Evolutionary conservation across 1,139 yeast genomes (phyloP), one percentile per base, ranked within the genome.

Genomic region (Scheffersomyces cryptocercus): DNA sequence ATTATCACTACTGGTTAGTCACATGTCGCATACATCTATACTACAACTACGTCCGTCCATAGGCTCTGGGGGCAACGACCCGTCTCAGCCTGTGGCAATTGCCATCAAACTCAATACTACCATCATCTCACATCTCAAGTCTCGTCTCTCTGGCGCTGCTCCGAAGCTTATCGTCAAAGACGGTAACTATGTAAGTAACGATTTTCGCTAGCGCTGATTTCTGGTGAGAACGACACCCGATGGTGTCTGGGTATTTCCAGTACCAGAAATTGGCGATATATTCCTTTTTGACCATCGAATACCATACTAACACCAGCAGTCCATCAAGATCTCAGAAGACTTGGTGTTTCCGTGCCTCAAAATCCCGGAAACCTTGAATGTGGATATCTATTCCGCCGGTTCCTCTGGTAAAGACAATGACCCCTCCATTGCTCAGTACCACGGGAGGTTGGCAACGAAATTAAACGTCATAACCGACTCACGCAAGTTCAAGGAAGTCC

Each of bases 141-240:
- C 35, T 10, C 53, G 63, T 35, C 38, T 54, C 33, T 43, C 44
- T n/a, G 58, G 52, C 26, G 41, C 40, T 13, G 51, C 43, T 32
- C 68, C 74, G 29, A 68, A 64, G 50, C 55, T 73, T 38, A 54
- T 73, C 38, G 75, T 73, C 36, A 62, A 65, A 43, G 54, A 70
- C 48, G 77, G 77, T 15, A 49, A 62, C 34, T 61, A 62, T 46
- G 67, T 64, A 62, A 40, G 68, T 64, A 54, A 13, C 33, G 11
- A 15, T 9, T 30, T 13, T 30, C 33, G 12, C 33, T 20, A 31
- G 13, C 20, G 11, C 20, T n/a, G 5, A 20, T 9, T 14, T 11
- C 20, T 15, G n/a, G 35, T 20, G 26, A 20, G 26, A 20, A 20
- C 20, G 5, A 13, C 15, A 14, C 36, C 20, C 36, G 36, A 14